A percentile compares a stretch with the other conserved stretches of the same genome.
These are phyloP conservation scores for Aurantiochytrium sp. DNA, from an alignment of 108 stramenopile species.

Conservation along the genomic window DNA sequence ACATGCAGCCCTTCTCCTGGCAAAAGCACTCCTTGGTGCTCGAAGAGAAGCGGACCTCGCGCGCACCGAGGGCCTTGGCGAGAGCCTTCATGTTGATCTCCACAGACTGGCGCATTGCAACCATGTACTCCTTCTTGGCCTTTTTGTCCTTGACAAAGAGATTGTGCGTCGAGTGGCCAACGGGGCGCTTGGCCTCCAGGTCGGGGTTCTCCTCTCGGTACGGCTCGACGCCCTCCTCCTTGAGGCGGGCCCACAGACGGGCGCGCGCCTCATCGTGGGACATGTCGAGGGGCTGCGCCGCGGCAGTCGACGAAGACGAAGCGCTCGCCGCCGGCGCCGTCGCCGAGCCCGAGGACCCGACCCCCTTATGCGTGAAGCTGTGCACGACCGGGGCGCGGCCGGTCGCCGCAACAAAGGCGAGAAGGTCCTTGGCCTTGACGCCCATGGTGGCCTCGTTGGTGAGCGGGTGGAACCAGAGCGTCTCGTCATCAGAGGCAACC, in stretches of 20 bases:
- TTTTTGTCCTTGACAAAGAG: slow-evolving; percentile 31
- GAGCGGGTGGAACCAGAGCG: slow-evolving; percentile 31
- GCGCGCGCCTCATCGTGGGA: background rate
- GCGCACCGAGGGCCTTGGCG: background rate
- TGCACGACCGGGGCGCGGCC: background rate
- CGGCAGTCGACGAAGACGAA: background rate
- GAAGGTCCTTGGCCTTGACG: background rate
- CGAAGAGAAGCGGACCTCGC: background rate
- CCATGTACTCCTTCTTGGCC: slow-evolving; percentile 18
- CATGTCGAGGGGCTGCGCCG: background rate
- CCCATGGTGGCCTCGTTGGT: slow-evolving; percentile 33
- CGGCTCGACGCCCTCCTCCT: background rate
- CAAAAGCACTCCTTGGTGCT: slow-evolving; percentile 1
- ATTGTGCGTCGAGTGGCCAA: slow-evolving; percentile 28
- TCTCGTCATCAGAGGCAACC: background rate
- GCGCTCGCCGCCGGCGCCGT: too few relatives aligned
- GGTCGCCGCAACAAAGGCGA: background rate
- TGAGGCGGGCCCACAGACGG: background rate
- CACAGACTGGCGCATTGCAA: background rate
- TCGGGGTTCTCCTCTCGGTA: slow-evolving; percentile 8
- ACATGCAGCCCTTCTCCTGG: slow-evolving; percentile 30
- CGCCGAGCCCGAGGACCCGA: too few relatives aligned
- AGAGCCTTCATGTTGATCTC: background rate
- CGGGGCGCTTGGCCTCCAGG: background rate
- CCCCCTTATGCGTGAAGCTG: background rate